Evolutionary conservation across 1,284 basidiomycete genomes (phyloP).

Genomic region (Papiliotrema fonsecae): DNA sequence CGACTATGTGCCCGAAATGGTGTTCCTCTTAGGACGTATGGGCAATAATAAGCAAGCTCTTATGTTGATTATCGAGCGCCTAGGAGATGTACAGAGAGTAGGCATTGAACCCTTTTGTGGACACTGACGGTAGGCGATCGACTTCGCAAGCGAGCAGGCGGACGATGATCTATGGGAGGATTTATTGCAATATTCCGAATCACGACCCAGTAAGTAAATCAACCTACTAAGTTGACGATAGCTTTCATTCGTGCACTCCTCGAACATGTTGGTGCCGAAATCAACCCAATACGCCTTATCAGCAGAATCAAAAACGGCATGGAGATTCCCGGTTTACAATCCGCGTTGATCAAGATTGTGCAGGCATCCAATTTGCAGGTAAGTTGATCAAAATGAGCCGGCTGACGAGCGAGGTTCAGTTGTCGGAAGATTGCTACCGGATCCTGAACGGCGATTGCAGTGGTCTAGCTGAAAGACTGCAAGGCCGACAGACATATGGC

Average conservation of each 20-base stretch:
- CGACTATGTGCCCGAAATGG: constrained; percentile 92
- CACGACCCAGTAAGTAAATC: constrained; percentile 63
- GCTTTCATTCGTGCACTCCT: constrained; percentile 91
- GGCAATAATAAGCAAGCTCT: constrained; percentile 94
- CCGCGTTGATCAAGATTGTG: constrained; percentile 91
- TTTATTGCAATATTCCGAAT: constrained; percentile 88
- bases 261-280: constrained; percentile 94
- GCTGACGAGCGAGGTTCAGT: constrained; percentile 58
- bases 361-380: constrained; percentile 84
- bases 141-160: constrained; percentile 95
- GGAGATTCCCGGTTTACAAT: constrained; percentile 90
- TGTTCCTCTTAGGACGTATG: constrained; percentile 94
- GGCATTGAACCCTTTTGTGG: constrained; percentile 22
- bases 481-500: constrained; percentile 69
- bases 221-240: constrained; percentile 30
- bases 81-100: constrained; percentile 85
- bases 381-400: constrained; percentile 4
- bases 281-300: constrained; percentile 91
- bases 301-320: constrained; percentile 91
- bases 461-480: constrained; percentile 63
- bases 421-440: constrained; percentile 83
- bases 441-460: constrained; percentile 78
- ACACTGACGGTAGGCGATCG: constrained; percentile 68
- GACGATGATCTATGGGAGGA: constrained; percentile 99
- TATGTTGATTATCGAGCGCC: constrained; percentile 88